Percentiles rank a stretch among this genome's conserved stretches.
Evolutionary conservation across 495 filamentous ascomycete genomes (phyloP).

Genomic region (Xylaria flabelliformis): DNA sequence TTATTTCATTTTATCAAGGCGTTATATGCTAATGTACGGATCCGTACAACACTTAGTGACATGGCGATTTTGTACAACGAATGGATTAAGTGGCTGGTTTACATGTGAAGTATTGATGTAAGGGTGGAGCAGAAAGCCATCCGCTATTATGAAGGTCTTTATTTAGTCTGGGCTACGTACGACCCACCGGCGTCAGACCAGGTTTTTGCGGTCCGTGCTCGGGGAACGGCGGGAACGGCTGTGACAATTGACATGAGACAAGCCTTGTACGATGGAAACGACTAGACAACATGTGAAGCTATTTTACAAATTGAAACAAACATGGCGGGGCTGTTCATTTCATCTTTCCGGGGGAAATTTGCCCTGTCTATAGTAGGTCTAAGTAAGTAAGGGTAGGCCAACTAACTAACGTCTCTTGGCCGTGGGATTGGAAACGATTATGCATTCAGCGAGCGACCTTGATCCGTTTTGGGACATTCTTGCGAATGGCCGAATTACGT

Average conservation of each 20-base stretch:
- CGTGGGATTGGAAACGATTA: conserved; percentile 7
- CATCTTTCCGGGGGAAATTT: background rate
- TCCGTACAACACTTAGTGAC: background rate
- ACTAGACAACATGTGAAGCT: background rate
- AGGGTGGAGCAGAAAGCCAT: background rate
- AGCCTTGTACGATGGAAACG: background rate
- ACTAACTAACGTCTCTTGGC: conserved; percentile 10
- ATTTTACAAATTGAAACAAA: background rate
- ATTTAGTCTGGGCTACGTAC: background rate
- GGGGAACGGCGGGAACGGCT: background rate
- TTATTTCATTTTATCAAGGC: background rate
- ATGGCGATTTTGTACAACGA: background rate
- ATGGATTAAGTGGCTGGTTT: background rate
- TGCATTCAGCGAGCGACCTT: background rate
- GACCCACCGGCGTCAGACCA: background rate
- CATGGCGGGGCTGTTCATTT: background rate
- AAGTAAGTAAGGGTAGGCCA: background rate
- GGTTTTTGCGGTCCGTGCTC: background rate
- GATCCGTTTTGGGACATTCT: conserved; percentile 27
- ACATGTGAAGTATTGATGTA: background rate
- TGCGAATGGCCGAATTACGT: conserved; percentile 17
- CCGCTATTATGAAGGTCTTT: background rate
- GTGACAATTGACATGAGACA: background rate
- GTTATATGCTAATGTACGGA: background rate
- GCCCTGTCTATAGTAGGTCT: background rate